These are phyloP conservation scores for Neurospora sp. DNA, from an alignment of 495 filamentous ascomycete genomes.

Conservation along the genomic window DNA sequence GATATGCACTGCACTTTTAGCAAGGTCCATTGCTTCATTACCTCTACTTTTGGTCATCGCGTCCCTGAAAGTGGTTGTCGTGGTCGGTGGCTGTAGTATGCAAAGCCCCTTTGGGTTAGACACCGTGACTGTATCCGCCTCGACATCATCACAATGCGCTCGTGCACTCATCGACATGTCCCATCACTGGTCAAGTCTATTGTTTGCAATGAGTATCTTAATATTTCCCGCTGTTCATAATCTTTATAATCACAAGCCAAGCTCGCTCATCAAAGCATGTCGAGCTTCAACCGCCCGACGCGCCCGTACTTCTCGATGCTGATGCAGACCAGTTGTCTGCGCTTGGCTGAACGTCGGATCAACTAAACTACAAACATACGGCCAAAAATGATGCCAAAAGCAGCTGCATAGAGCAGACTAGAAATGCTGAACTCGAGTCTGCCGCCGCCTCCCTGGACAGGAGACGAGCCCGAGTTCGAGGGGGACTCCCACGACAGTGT, in stretches of 20 bases:
- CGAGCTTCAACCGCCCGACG: neutral
- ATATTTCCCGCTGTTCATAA: no score
- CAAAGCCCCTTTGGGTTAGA: no score
- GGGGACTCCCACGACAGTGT: constrained; percentile 11
- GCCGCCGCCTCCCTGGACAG: neutral
- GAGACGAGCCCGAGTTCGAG: neutral
- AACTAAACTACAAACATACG: neutral
- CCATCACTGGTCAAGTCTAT: no score
- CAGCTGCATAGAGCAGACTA: neutral
- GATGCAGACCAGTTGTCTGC: neutral
- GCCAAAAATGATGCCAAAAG: neutral
- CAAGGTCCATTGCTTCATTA: neutral
- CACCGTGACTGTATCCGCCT: no score
- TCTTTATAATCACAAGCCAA: neutral
- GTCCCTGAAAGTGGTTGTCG: no score
- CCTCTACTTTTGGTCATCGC: no score
- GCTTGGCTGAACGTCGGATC: neutral
- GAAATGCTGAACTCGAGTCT: neutral
- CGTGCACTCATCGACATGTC: neutral
- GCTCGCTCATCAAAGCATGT: neutral
- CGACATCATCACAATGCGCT: no score
- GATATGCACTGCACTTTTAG: no score
- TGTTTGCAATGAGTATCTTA: no score
- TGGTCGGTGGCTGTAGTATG: no score
- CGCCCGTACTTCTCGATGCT: neutral